Evolutionary conservation across 106 monocot species (phyloP), one percentile per base, ranked within the genome.

Genomic region (Narthecium ossifragum): DNA sequence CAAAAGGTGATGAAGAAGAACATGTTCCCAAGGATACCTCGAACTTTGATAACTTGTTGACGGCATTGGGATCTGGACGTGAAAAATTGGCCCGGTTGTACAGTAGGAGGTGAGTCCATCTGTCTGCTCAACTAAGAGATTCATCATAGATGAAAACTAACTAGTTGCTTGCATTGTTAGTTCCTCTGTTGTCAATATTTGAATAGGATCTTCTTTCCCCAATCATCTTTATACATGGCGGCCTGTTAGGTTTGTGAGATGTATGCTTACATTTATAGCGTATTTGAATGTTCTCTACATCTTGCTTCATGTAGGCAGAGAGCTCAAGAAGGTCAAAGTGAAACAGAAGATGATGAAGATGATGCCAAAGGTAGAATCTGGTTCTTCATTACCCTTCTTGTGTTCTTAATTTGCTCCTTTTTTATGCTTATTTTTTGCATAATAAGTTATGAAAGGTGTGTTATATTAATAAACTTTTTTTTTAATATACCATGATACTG

Each of bases 311-410:
- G 26, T 45, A 63, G 63, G 14, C 31, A 55, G 56, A 55, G 22
- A 53, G 66, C 55, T 23, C 55, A 66, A 55, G 21, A 66, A 53
- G 43, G 66, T 31, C 29, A 27, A 55, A 43, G 31, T 21, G 55
- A 56, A 26, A 12, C 6, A n/a, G 66, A 66, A 20, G 54, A 54
- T 49, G 66, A 55, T 21, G 43, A 32, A 2, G 12, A 32, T 41
- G 55, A 23, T 13, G 8, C n/a, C 11, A 30, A 31, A 29, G 43
- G 38, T 66, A 20, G 10, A 30, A 40, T 36, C 13, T 52, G 9
- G 11, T 28, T 26, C 27, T 36, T 25, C n/a, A n/a, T n/a, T n/a
- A n/a, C n/a, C n/a, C n/a, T n/a, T n/a, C n/a, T n/a, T n/a, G n/a
- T n/a, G n/a, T n/a, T n/a, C n/a, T n/a, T n/a, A n/a, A n/a, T n/a